These are phyloP conservation scores for Fusarium abutilonis DNA, from an alignment of 2,329 filamentous ascomycete species.

Conservation along the genomic window DNA sequence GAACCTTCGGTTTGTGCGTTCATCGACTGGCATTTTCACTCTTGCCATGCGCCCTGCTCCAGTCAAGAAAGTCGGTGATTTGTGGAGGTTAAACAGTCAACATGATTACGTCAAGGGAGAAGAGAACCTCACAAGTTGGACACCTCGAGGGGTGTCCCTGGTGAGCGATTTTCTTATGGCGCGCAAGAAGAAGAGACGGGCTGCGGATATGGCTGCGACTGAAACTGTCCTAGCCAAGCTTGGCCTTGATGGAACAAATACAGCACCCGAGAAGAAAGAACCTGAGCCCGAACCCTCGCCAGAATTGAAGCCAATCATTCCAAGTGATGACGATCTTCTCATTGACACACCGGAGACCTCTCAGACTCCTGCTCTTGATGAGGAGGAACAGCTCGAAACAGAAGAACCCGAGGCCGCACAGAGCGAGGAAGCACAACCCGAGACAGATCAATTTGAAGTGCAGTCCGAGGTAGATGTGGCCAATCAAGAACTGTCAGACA, in stretches of 20 bases:
- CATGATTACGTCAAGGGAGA: slow-evolving; percentile 97
- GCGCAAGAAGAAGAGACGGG: slow-evolving; percentile 76
- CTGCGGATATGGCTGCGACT: slow-evolving; percentile 82
- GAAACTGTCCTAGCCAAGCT: slow-evolving; percentile 72
- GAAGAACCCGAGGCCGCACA: slow-evolving; percentile 1
- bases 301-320: slow-evolving; percentile 56
- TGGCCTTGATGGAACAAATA: slow-evolving; percentile 57
- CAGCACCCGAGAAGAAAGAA: slow-evolving; percentile 47
- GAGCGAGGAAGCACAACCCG: slow-evolving; percentile 13
- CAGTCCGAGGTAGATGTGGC: background rate
- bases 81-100: slow-evolving; percentile 96
- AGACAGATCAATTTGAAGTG: slow-evolving; percentile 37
- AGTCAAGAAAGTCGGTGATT: slow-evolving; percentile 88
- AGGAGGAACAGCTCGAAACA: slow-evolving; percentile 37
- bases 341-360: slow-evolving; percentile 66
- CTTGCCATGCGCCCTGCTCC: slow-evolving; percentile 86
- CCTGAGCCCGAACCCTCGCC: slow-evolving; percentile 51
- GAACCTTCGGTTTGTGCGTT: slow-evolving; percentile 84
- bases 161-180: slow-evolving; percentile 86
- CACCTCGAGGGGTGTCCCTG: slow-evolving; percentile 86
- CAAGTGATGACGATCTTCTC: slow-evolving; percentile 65
- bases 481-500: background rate
- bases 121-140: slow-evolving; percentile 85
- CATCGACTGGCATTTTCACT: slow-evolving; percentile 86
- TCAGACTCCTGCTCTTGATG: slow-evolving; percentile 52